A percentile compares a stretch with the other conserved stretches of the same genome.
Conservation (phyloP, 2,329 filamentous ascomycete species). For the Septoria petroselini region DNA sequence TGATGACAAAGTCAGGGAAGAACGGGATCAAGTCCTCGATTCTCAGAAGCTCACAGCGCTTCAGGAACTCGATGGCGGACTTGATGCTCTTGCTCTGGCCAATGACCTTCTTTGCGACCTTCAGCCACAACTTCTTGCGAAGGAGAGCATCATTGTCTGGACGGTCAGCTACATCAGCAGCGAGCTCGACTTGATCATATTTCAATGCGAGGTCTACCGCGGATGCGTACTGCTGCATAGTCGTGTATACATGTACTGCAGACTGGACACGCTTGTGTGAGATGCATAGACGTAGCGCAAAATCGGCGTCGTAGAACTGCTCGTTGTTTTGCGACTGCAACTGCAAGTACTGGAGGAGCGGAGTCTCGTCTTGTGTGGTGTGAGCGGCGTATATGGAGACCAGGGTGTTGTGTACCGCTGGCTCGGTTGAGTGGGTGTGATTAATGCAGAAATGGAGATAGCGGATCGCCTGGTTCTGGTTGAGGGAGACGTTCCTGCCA, state of each 20-base stretch:
- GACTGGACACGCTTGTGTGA: constrained; percentile 89
- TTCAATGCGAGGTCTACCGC: constrained; percentile 90
- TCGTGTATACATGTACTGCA: constrained; percentile 95
- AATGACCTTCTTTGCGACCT: constrained; percentile 92
- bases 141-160: constrained; percentile 70
- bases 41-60: constrained; percentile 82
- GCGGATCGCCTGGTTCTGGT: constrained; percentile 79
- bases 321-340: constrained; percentile 72
- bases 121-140: constrained; percentile 92
- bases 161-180: constrained; percentile 82
- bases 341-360: constrained; percentile 83
- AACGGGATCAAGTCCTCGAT: constrained; percentile 98
- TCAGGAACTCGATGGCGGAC: constrained; percentile 83
- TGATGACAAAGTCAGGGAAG: constrained; percentile 97
- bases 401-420: constrained; percentile 93
- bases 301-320: constrained; percentile 88
- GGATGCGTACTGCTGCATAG: constrained; percentile 90
- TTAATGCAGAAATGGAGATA: constrained; percentile 94
- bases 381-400: constrained; percentile 94
- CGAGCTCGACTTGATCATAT: constrained; percentile 84
- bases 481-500: constrained; percentile 60
- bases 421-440: constrained; percentile 71
- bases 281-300: constrained; percentile 91
- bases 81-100: constrained; percentile 80
- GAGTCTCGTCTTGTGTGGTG: constrained; percentile 76